Percentiles rank a stretch among this genome's conserved stretches.
Evolutionary conservation across 805 yeast genomes (phyloP).

Genomic region (Ogataea saltuana): DNA sequence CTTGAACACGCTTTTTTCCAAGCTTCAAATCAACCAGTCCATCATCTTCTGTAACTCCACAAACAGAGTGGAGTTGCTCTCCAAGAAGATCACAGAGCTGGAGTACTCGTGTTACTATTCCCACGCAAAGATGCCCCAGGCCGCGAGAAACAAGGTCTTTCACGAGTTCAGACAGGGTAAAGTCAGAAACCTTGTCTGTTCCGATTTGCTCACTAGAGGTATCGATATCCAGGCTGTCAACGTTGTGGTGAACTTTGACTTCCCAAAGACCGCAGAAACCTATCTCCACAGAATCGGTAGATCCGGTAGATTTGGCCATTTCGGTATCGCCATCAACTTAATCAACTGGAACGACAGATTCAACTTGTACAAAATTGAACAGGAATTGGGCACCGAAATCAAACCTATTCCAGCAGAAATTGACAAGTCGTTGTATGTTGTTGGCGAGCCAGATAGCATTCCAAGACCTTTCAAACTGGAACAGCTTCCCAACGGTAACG

Average conservation of each 20-base stretch:
- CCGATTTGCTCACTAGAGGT: constrained; percentile 96
- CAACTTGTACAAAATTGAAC: constrained; percentile 91
- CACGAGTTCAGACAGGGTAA: constrained; percentile 98
- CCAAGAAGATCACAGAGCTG: constrained; percentile 92
- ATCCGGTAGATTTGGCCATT: constrained; percentile 97
- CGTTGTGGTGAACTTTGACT: constrained; percentile 96
- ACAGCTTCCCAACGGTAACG: constrained; percentile 37
- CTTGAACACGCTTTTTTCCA: constrained; percentile 89
- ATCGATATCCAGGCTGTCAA: constrained; percentile 98
- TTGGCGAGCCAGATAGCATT: constrained; percentile 68
- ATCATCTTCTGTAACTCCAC: constrained; percentile 97
- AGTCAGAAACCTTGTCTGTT: constrained; percentile 95
- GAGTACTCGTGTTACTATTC: constrained; percentile 97
- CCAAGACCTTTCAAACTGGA: constrained; percentile 90
- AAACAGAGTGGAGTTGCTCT: constrained; percentile 90
- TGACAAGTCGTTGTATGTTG: constrained; percentile 86
- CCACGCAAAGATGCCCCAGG: constrained; percentile 97
- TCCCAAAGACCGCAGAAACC: constrained; percentile 97
- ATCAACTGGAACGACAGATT: constrained; percentile 97
- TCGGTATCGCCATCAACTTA: constrained; percentile 95
- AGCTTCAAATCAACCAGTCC: constrained; percentile 93
- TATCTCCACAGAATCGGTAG: constrained; percentile 98
- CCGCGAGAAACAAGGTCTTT: constrained; percentile 95
- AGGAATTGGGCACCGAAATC: constrained; percentile 95
- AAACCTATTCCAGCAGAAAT: constrained; percentile 95